Evolutionary conservation across 768 basidiomycete genomes (phyloP).

Genomic region (Jaapia argillacea): DNA sequence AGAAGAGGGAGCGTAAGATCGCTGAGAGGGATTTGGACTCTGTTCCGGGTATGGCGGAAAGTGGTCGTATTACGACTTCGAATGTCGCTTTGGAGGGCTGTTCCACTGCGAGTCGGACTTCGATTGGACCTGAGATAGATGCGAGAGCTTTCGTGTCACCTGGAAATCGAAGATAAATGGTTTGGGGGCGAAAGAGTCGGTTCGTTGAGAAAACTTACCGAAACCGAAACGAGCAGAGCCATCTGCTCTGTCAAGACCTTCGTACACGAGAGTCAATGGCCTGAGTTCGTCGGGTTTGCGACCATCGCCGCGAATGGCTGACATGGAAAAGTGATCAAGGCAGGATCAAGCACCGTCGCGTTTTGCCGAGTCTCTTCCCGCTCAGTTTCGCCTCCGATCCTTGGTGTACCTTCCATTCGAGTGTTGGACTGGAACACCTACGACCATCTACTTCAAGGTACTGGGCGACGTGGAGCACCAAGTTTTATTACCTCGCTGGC

Average conservation of each 20-base stretch:
- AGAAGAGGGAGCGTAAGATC: conserved; percentile 44
- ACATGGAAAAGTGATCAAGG: too few relatives aligned
- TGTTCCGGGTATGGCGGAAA: conserved; percentile 60
- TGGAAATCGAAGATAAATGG: conserved; percentile 4
- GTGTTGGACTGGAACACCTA: too few relatives aligned
- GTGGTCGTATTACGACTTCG: conserved; percentile 64
- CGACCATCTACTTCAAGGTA: too few relatives aligned
- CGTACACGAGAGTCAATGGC: conserved; percentile 36
- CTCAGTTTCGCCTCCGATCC: too few relatives aligned
- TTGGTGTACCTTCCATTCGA: too few relatives aligned
- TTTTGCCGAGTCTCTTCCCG: too few relatives aligned
- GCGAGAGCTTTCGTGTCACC: conserved; percentile 42
- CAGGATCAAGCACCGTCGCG: too few relatives aligned
- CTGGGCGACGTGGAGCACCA: too few relatives aligned
- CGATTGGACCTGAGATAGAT: conserved; percentile 75
- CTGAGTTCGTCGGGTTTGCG: conserved; percentile 26
- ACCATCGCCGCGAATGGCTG: conserved; percentile 23
- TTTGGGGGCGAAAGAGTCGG: not conserved
- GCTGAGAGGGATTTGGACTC: conserved; percentile 51
- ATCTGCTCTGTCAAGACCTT: conserved; percentile 60
- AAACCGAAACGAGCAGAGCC: conserved; percentile 53
- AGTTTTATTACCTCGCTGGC: too few relatives aligned
- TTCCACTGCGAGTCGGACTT: conserved; percentile 61
- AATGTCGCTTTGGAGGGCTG: conserved; percentile 64
- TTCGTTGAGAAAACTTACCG: conserved; percentile 19